Evolutionary conservation across 257 asterid genomes (phyloP), one percentile per base, ranked within the genome.

Genomic region (Fraxinus americana): DNA sequence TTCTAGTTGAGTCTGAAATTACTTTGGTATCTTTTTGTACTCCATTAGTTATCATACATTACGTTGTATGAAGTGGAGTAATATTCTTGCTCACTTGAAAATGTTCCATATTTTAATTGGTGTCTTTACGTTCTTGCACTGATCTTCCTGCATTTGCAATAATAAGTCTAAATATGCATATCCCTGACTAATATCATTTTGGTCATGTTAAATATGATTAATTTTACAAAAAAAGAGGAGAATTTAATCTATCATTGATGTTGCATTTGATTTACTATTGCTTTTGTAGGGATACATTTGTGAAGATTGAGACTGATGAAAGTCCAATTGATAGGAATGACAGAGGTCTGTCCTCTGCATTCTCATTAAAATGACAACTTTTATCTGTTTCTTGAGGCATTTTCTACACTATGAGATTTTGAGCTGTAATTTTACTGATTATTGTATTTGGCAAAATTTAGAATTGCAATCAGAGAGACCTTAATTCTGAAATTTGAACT

Each of bases 241-340:
- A n/a, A 14, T 7, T 21, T 57, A 13, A 57, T 5, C 5, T 57
- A 21, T 57, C 7, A 57, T 29, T 57, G 14, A 27, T 5, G 21
- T 10, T n/a, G 10, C 13, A 63, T 52, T 68, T 78, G 75, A 38
- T 41, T 77, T 32, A 14, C 45, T 43, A 71, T 43, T 75, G 72
- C 73, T 73, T 75, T 70, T 77, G 12, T 83, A 93, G 98, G 94
- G 98, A 92, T 83, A 96, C 97, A 25, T 93, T 89, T 82, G 92
- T 96, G 83, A 91, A 90, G 87, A 89, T 83, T 36, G 90, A 86
- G 85, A 82, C 88, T 1, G 97, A 96, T 75, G 99, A 96, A 88
- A 91, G 89, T 78, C 98, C 98, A 5, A 96, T 92, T 82, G 99
- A 96, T 78, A 89, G 97, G 85, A 96, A 96, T 69, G 99, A 93